Base-by-base conservation (phyloP, 2,329 filamentous ascomycete genomes). In the Cercospora sp. region DNA sequence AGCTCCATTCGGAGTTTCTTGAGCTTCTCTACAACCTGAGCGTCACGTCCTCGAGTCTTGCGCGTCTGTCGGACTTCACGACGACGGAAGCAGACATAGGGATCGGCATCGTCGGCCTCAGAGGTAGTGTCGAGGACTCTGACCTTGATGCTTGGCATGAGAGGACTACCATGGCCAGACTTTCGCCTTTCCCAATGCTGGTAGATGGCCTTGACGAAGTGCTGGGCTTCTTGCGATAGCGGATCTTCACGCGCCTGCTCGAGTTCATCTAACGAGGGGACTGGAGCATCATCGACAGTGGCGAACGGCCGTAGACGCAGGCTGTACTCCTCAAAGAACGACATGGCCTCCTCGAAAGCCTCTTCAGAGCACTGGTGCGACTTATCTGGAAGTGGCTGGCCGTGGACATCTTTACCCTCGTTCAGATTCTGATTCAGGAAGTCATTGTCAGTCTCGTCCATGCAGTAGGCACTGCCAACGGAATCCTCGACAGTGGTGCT, bases 401-500 rank as follows among this genome's bases (percentile, higher is more conserved):
- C 72, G 64, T 73, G 64, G 55, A 86, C 80, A 69, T 89, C 84
- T 75, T 87, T 89, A 81, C 91, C 94, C 74, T 88, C 84, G 82
- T 98, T 99, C 83, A 95, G 90, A 73, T 87, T 85, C 16, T 58
- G 51, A 77, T 90, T 91, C 74, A 99, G 87, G 77, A 92, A 97
- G 65, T 86, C 87, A 79, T 93, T 91, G 81, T 99, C 95, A 76
- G 96, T 93, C 72, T 90, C 89, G 30, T 90, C 94, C 91, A 98
- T 94, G 82, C 96, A 93, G 89, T 99, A 99, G 75, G 90, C 88
- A 78, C 90, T 91, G 75, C 92, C 91, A 77, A 93, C 90, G 75
- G 91, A 96, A 81, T 99, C 95, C 82, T 99, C 95, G 69, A 99
- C 94, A 2, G 95, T 99, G 73, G 96, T 94, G 72, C 95, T 98